Evolutionary conservation across 2,329 filamentous ascomycete species (phyloP).

Genomic region (Beauveria medogensis): DNA sequence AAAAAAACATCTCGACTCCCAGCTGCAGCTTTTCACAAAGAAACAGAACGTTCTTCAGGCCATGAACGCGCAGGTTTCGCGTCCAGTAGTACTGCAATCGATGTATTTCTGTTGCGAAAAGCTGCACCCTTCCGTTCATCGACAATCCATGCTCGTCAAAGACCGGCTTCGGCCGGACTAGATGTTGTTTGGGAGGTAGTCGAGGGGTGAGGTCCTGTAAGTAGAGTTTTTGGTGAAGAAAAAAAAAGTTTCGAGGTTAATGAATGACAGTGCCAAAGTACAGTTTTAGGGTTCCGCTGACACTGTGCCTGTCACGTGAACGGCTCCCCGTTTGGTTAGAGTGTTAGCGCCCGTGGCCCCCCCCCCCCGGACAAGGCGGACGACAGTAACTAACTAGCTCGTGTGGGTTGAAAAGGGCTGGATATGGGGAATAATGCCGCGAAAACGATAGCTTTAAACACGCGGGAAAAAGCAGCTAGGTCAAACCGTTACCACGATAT

Average conservation of each 20-base stretch:
- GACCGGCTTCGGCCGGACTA: neutral
- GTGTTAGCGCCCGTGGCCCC: neutral
- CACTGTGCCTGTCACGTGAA: conserved; percentile 9
- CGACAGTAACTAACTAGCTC: neutral
- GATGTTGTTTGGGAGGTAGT: neutral
- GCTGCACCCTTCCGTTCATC: neutral
- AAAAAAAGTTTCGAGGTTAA: conserved; percentile 13
- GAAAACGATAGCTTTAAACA: neutral
- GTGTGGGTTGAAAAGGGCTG: neutral
- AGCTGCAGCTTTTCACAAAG: neutral
- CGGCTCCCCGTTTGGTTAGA: neutral
- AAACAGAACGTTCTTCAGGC: neutral
- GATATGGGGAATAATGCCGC: neutral
- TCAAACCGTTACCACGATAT: no score
- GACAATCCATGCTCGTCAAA: neutral
- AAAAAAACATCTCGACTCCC: neutral
- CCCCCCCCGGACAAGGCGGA: neutral
- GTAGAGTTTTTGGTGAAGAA: neutral
- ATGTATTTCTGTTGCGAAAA: neutral
- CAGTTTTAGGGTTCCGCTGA: neutral
- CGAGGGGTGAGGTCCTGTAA: conserved; percentile 1
- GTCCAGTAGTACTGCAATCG: neutral
- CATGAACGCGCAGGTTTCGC: neutral
- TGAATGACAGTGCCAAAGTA: conserved; percentile 8
- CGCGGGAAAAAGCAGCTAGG: neutral